phyloP scores from a whole-genome alignment of 1,284 basidiomycete species.

The Trichosporon faecale region DNA sequence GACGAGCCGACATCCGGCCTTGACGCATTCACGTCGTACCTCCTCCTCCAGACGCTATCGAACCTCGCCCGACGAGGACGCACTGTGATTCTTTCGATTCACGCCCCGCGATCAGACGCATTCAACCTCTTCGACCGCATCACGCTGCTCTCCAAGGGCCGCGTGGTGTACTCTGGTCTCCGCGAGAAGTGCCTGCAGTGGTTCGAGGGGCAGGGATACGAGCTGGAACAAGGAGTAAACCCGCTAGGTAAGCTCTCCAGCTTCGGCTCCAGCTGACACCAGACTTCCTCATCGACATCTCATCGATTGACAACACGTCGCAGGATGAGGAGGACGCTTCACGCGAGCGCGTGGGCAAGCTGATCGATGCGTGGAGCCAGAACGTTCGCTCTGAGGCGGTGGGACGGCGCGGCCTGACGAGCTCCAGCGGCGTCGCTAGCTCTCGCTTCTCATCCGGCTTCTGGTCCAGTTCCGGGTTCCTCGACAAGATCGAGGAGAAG shows the following conservation, averaged over 20 bases:
- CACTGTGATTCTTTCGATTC: constrained; percentile 57
- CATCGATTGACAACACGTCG: constrained; percentile 54
- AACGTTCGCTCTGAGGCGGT: neutral
- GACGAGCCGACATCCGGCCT: constrained; percentile 57
- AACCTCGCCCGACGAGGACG: constrained; percentile 55
- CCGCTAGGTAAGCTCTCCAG: constrained; percentile 40
- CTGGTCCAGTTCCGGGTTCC: neutral
- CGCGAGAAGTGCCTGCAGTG: constrained; percentile 50
- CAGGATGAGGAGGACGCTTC: constrained; percentile 50
- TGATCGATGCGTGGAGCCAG: constrained; percentile 40
- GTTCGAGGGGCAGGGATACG: constrained; percentile 51
- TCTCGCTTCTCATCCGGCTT: constrained; percentile 1
- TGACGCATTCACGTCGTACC: constrained; percentile 57
- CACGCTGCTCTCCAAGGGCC: constrained; percentile 55
- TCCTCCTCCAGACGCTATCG: constrained; percentile 56
- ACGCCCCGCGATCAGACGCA: constrained; percentile 59
- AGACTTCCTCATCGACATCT: constrained; percentile 58
- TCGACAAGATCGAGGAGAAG: constrained; percentile 8
- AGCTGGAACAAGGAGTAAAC: constrained; percentile 47
- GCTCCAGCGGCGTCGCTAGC: neutral
- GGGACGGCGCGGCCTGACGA: neutral
- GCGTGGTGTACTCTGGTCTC: constrained; percentile 55
- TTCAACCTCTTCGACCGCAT: constrained; percentile 56
- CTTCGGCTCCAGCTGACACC: constrained; percentile 13
- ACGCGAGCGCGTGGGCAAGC: constrained; percentile 32